Evolutionary conservation across 1,284 basidiomycete species (phyloP).

Genomic region (Rhizopogon parksii): DNA sequence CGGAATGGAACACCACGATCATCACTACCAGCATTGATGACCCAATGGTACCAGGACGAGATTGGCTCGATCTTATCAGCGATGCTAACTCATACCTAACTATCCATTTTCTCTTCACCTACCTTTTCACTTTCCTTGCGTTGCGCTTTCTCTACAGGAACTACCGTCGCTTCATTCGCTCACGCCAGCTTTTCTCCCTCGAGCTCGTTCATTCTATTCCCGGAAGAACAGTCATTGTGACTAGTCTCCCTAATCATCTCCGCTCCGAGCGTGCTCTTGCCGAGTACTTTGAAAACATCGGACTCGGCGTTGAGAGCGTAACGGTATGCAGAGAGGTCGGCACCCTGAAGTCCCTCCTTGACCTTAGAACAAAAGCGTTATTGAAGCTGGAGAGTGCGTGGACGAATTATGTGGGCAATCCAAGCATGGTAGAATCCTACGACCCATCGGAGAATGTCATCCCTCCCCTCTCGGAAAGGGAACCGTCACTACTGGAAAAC

Average conservation of each 20-base stretch:
- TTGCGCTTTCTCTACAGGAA: constrained; percentile 85
- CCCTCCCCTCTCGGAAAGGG: constrained; percentile 38
- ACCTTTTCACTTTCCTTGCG: constrained; percentile 83
- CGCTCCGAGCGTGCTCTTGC: constrained; percentile 80
- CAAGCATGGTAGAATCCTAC: constrained; percentile 70
- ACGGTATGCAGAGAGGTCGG: constrained; percentile 83
- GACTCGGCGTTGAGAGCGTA: constrained; percentile 79
- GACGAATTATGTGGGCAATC: constrained; percentile 90
- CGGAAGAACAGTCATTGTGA: constrained; percentile 87
- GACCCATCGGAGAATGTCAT: constrained; percentile 55
- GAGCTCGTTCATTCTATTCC: constrained; percentile 93
- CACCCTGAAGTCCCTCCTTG: constrained; percentile 66
- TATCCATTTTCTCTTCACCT: constrained; percentile 88
- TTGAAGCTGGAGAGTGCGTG: constrained; percentile 77
- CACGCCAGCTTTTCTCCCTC: constrained; percentile 88
- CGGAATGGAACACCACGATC: constrained; percentile 22
- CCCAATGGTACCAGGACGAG: constrained; percentile 34
- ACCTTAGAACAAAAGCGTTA: constrained; percentile 72
- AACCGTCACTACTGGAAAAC: constrained; percentile 42
- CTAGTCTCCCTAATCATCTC: constrained; percentile 76
- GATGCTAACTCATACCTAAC: constrained; percentile 83
- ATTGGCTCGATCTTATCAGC: constrained; percentile 80
- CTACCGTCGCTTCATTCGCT: constrained; percentile 85
- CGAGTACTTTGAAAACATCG: constrained; percentile 89
- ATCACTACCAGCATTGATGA: constrained; percentile 13